A percentile compares a stretch with the other conserved stretches of the same genome.
Evolutionary conservation across 352 stramenopile genomes (phyloP).

Genomic region (Phytophthora pinifolia): DNA sequence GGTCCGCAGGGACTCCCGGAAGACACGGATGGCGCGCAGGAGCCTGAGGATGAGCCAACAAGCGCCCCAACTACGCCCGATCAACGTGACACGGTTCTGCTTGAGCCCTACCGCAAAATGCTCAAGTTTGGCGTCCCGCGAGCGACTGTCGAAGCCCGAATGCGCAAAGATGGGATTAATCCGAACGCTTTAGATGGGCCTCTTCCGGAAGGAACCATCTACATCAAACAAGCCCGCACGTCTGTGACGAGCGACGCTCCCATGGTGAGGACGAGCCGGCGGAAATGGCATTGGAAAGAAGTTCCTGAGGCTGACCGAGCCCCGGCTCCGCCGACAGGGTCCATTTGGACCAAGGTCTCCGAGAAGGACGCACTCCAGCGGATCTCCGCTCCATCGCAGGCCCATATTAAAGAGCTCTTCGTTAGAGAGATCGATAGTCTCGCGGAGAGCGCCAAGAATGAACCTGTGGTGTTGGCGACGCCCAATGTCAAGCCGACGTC

Average conservation of each 20-base stretch:
- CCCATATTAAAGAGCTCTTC: conserved; percentile 17
- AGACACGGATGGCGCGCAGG: not conserved
- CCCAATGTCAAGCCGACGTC: not conserved
- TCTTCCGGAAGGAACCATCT: conserved; percentile 1
- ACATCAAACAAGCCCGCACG: not conserved
- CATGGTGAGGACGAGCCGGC: conserved; percentile 7
- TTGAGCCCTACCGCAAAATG: conserved; percentile 26
- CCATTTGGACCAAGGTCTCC: conserved; percentile 18
- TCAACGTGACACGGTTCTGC: conserved; percentile 3
- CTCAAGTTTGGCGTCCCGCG: conserved; percentile 31
- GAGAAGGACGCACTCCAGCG: conserved; percentile 14
- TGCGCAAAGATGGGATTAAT: conserved; percentile 29
- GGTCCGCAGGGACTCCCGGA: not conserved
- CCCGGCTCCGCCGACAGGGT: conserved; percentile 11
- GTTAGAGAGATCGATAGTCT: conserved; percentile 3
- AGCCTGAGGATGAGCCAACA: not conserved
- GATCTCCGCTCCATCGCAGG: conserved; percentile 8
- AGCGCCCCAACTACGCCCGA: not conserved
- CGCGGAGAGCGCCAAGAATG: not conserved
- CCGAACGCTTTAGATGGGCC: conserved; percentile 11
- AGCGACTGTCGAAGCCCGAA: conserved; percentile 20
- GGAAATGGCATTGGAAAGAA: conserved; percentile 29
- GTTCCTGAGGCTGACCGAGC: conserved; percentile 16
- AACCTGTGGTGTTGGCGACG: conserved; percentile 3
- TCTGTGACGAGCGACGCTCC: not conserved